Percentiles rank a stretch among this genome's conserved stretches.
These are phyloP conservation scores for Monosporascus sp. DNA, from an alignment of 2,329 filamentous ascomycete genomes.

Conservation along the genomic window DNA sequence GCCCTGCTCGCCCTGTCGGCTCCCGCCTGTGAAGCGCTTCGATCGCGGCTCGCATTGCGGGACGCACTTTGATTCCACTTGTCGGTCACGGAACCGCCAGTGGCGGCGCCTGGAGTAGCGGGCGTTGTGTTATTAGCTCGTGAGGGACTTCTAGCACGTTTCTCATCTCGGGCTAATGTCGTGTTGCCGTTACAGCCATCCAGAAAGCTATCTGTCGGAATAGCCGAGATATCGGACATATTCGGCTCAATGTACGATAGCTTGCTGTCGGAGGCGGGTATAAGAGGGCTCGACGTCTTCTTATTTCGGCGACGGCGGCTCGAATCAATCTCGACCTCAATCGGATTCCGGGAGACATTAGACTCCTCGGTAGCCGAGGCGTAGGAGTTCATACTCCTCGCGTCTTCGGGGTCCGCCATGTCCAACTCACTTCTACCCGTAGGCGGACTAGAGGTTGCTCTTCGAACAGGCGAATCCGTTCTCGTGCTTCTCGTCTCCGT, in stretches of 20 bases:
- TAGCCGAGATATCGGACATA: conserved; percentile 82
- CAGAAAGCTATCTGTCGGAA: conserved; percentile 57
- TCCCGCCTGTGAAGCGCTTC: conserved; percentile 29
- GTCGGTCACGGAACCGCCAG: conserved; percentile 35
- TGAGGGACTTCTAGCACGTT: conserved; percentile 38
- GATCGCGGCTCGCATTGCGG: conserved; percentile 38
- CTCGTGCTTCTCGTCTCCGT: conserved; percentile 72
- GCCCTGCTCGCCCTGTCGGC: conserved; percentile 37
- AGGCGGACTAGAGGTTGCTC: conserved; percentile 37
- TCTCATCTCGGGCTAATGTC: conserved; percentile 27
- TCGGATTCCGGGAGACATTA: conserved; percentile 68
- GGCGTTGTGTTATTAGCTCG: conserved; percentile 34
- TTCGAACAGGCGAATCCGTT: conserved; percentile 55
- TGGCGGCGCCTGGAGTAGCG: conserved; percentile 33
- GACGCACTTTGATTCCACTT: conserved; percentile 39
- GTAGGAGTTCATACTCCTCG: conserved; percentile 65
- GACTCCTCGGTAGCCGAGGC: conserved; percentile 77
- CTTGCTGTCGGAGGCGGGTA: conserved; percentile 52
- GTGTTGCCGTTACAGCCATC: conserved; percentile 49
- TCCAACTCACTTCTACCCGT: conserved; percentile 57
- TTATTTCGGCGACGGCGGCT: conserved; percentile 48
- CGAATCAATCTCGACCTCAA: conserved; percentile 84
- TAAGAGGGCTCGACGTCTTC: conserved; percentile 59
- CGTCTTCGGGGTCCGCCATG: conserved; percentile 52
- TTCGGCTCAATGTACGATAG: conserved; percentile 58